Evolutionary conservation across 352 stramenopile species (phyloP), one percentile per base, ranked within the genome.

Genomic region (Pythium vanterpoolii): DNA sequence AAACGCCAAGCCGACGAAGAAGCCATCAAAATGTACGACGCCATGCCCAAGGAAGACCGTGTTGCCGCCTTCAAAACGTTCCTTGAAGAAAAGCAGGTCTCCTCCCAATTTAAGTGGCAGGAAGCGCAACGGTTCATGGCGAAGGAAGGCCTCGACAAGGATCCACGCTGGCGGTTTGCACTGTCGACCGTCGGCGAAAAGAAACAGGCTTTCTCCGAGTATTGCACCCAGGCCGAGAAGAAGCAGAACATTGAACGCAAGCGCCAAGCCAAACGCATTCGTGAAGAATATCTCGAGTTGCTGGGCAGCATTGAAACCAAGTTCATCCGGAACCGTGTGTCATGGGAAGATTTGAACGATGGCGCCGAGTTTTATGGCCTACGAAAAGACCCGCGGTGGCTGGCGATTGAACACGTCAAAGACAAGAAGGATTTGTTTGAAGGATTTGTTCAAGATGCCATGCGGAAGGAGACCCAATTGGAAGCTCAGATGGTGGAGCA

Each of bases 191-290:
- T 87, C 0, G 85, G 85, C 13, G 83, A 95, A 36, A 91, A 92
- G 70, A 95, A 95, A 42, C 85, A 95, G 55, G 78, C 77, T 10
- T 93, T 87, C 28, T 82, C 85, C 1, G 85, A 95, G 60, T 95
- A 90, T 51, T 89, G 79, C 36, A 90, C 83, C 19, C 83, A 92
- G 31, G 70, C 69, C 0, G 73, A 83, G 55, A 93, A 93, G 40
- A 73, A 81, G 42, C 69, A 77, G 27, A 86, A 71, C 4, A 86
- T 92, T 30, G 83, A 88, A 55, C 75, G 77, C 33, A 77, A 82
- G 13, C 78, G 80, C 10, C 56, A 85, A 30, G 71, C 85, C n/a
- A 95, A 95, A 65, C 76, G 77, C 19, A 60, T 75, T 11, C 77
- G 85, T 10, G 85, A 95, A 42, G 79, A 92, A 18, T 95, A 93